phyloP scores from a whole-genome alignment of 2,329 filamentous ascomycete genomes.

The Tolypocladium amazonense region DNA sequence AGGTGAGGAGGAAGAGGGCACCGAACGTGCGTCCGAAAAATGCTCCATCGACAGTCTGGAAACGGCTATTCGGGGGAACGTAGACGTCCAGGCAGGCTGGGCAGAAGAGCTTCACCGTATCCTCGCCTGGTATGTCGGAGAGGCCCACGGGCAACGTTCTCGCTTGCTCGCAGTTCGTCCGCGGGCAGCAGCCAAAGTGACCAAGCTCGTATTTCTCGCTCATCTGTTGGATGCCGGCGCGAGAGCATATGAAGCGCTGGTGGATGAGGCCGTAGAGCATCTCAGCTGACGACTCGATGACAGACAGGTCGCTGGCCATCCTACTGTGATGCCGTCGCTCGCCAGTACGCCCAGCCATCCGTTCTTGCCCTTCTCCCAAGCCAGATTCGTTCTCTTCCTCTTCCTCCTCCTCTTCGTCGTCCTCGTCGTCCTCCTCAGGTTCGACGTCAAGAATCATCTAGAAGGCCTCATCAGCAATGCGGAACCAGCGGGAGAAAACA shows the following conservation, averaged over 20 bases:
- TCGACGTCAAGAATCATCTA: constrained; percentile 97
- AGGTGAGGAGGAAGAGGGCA: constrained; percentile 95
- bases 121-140: constrained; percentile 88
- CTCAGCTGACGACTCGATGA: constrained; percentile 96
- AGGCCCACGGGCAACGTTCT: constrained; percentile 88
- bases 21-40: constrained; percentile 98
- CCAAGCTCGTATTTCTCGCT: constrained; percentile 96
- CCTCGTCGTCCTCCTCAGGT: constrained; percentile 85
- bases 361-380: constrained; percentile 48
- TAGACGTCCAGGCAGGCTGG: constrained; percentile 95
- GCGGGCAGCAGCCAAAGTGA: constrained; percentile 93
- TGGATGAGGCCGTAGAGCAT: constrained; percentile 97
- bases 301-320: constrained; percentile 83
- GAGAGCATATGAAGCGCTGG: constrained; percentile 94
- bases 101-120: constrained; percentile 97
- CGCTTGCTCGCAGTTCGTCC: constrained; percentile 82
- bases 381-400: constrained; percentile 62
- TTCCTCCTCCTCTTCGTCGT: constrained; percentile 69
- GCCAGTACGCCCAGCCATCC: constrained; percentile 33
- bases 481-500: not conserved
- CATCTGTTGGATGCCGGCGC: constrained; percentile 97
- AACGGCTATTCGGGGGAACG: constrained; percentile 91
- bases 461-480: not conserved
- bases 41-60: constrained; percentile 93
- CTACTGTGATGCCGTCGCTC: constrained; percentile 72